Evolutionary conservation across 768 basidiomycete species (phyloP), one percentile per base, ranked within the genome.

Genomic region (Boletus patriciae): DNA sequence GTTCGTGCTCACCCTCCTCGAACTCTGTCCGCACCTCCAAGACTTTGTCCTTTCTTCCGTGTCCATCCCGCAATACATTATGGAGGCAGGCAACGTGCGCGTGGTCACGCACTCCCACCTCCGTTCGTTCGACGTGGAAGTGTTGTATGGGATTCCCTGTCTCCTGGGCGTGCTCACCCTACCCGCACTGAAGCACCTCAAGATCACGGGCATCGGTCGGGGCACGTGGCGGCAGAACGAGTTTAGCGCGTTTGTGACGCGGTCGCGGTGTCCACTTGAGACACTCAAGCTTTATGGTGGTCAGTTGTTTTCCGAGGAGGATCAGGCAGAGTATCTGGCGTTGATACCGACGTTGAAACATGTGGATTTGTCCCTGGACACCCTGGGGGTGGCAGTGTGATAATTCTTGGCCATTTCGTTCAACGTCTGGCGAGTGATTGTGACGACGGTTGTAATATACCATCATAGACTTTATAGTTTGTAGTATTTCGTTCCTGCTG

Each of bases 11-110:
- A 37, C 23, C 4, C 54, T 67, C 19, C 68, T 67, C 25, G 41
- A 44, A 6, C 55, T 64, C 43, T 67, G 65, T 34, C 66, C 65
- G 5, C 36, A 52, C 40, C 65, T 67, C 34, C 54, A 66, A n/a
- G 53, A 45, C 5, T 48, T 61, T 6, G 16, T 34, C 36, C 52
- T 58, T 19, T 48, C 46, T 10, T 61, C 54, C 29, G 37, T 67
- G 21, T 54, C 29, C 23, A 19, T 54, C 18, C 50, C 53, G 11
- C n/a, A n/a, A n/a, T n/a, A n/a, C n/a, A n/a, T n/a, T n/a, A n/a
- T n/a, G n/a, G n/a, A 13, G 33, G 50, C 21, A 36, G 40, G 12
- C 29, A n/a, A n/a, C 31, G 31, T 34, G 19, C 36, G 19, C 3
- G 11, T 52, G 31, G 31, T 69, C 36, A 64, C 50, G 1, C 68